phyloP scores from a whole-genome alignment of 2,329 filamentous ascomycete species.

The Anisogramma anomala region DNA sequence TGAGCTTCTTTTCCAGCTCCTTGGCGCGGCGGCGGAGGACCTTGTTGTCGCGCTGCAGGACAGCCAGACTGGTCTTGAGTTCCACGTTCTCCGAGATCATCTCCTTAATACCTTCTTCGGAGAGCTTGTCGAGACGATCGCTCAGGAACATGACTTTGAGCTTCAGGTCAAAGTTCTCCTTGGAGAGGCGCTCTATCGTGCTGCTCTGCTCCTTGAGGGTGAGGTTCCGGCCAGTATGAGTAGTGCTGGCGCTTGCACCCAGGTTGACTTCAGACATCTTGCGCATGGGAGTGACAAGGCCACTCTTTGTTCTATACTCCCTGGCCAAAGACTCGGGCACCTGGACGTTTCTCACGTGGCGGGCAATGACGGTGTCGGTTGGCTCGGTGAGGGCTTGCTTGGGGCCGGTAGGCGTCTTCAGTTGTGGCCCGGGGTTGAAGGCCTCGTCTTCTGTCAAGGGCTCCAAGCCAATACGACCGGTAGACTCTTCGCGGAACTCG shows the following conservation, averaged over 20 bases:
- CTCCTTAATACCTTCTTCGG: constrained; percentile 92
- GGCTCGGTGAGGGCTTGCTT: constrained; percentile 50
- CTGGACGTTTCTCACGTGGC: constrained; percentile 80
- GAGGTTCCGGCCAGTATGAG: constrained; percentile 55
- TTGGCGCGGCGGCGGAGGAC: constrained; percentile 67
- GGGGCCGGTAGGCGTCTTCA: constrained; percentile 60
- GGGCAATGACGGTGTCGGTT: constrained; percentile 78
- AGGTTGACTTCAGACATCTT: constrained; percentile 43
- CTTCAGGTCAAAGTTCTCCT: constrained; percentile 97
- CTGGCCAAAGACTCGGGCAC: constrained; percentile 80
- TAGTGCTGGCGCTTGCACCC: constrained; percentile 34
- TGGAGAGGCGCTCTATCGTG: constrained; percentile 89
- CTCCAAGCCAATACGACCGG: constrained; percentile 31
- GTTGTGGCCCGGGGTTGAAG: constrained; percentile 31
- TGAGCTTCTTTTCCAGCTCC: constrained; percentile 72
- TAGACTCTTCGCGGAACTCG: constrained; percentile 43
- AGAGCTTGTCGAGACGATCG: constrained; percentile 82
- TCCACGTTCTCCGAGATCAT: constrained; percentile 98
- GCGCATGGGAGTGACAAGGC: constrained; percentile 44
- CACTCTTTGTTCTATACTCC: constrained; percentile 70
- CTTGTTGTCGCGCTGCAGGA: constrained; percentile 85
- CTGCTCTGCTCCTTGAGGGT: constrained; percentile 96
- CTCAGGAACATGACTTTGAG: constrained; percentile 96
- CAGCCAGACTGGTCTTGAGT: constrained; percentile 78
- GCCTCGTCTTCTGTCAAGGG: constrained; percentile 37